phyloP scores from a whole-genome alignment of 2,329 filamentous ascomycete species.

The Epichloe gansuensis region DNA sequence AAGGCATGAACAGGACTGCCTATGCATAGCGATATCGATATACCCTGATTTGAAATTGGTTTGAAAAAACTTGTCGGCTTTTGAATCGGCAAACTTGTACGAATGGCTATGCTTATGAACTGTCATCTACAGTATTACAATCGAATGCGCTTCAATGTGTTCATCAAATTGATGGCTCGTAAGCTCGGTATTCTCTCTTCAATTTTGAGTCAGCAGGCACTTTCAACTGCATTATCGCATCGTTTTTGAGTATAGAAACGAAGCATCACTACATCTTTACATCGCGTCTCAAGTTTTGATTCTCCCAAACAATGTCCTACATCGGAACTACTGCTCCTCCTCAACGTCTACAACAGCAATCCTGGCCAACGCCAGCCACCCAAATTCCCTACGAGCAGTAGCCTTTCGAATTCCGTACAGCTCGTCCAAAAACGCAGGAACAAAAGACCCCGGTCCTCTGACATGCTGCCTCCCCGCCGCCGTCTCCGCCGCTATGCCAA shows the following conservation, averaged over 20 bases:
- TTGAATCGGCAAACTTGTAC: not conserved
- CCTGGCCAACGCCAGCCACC: conserved; percentile 41
- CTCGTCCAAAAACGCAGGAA: conserved; percentile 74
- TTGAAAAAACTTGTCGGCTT: not conserved
- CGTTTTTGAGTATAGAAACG: too few species aligned
- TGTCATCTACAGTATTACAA: too few species aligned
- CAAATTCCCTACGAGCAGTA: conserved; percentile 32
- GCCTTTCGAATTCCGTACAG: conserved; percentile 38
- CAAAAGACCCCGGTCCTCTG: conserved; percentile 73
- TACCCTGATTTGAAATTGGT: not conserved
- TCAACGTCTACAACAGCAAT: conserved; percentile 27
- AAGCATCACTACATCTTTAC: too few species aligned
- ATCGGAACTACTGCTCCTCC: conserved; percentile 6
- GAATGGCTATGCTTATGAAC: not conserved
- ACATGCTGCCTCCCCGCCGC: conserved; percentile 55
- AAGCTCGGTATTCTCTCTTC: too few species aligned
- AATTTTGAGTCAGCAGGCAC: too few species aligned
- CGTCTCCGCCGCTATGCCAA: conserved; percentile 60
- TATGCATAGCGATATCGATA: conserved; percentile 3
- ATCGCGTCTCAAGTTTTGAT: too few species aligned
- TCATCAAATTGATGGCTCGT: too few species aligned
- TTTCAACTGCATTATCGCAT: too few species aligned
- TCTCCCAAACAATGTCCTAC: too few species aligned
- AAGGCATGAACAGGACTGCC: not conserved
- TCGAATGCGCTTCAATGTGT: too few species aligned